A percentile compares a stretch with the other conserved stretches of the same genome.
Evolutionary conservation across 352 stramenopile genomes (phyloP).

Genomic region (Plasmopara muralis): DNA sequence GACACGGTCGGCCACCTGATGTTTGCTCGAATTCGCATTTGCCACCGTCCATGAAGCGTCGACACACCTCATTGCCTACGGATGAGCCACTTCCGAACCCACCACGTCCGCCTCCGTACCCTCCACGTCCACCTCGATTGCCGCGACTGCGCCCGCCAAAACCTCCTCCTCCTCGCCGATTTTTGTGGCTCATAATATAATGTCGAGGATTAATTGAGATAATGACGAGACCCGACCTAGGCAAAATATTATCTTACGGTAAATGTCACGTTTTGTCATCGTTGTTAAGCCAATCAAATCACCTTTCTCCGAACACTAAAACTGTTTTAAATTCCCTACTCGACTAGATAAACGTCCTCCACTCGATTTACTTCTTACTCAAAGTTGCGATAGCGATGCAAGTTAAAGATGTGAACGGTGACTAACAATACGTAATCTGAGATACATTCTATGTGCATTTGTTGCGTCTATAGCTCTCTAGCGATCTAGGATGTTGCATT

Average conservation of each 20-base stretch:
- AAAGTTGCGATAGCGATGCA: no score
- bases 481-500: no score
- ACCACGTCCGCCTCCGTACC: slow-evolving; percentile 26
- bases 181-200: slow-evolving; percentile 59
- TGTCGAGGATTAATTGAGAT: neutral
- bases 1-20: slow-evolving; percentile 41
- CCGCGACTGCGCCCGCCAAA: slow-evolving; percentile 59
- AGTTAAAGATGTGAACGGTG: no score
- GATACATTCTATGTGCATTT: no score
- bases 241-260: neutral
- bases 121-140: slow-evolving; percentile 26
- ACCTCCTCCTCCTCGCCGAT: slow-evolving; percentile 37
- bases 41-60: slow-evolving; percentile 50
- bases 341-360: no score
- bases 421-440: no score
- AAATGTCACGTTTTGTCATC: no score
- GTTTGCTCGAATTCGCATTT: slow-evolving; percentile 58
- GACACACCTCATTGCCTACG: slow-evolving; percentile 62
- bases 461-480: no score
- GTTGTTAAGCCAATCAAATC: no score
- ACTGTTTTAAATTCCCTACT: no score
- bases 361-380: no score
- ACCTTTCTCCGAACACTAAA: no score
- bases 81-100: slow-evolving; percentile 19
- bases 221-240: neutral